phyloP scores from a whole-genome alignment of 805 yeast genomes.

The Nakazawaea wyomingensis region DNA sequence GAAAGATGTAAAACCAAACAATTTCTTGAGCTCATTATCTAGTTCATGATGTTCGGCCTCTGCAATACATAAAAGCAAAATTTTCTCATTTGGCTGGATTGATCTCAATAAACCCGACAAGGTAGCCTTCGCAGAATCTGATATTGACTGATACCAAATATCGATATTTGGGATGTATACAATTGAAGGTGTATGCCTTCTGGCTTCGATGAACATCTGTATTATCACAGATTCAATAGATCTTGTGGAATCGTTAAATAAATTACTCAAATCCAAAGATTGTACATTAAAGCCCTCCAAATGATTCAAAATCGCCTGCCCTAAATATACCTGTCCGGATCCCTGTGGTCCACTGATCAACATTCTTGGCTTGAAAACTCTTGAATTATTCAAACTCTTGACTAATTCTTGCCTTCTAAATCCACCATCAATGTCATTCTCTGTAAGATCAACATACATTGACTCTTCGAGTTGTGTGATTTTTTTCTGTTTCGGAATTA shows the following conservation, averaged over 20 bases:
- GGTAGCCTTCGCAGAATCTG: constrained; percentile 66
- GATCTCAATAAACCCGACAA: constrained; percentile 64
- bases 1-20: constrained; percentile 54
- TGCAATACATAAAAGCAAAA: constrained; percentile 70
- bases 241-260: constrained; percentile 73
- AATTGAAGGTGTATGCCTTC: constrained; percentile 84
- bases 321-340: constrained; percentile 81
- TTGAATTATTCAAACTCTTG: constrained; percentile 32
- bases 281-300: constrained; percentile 90
- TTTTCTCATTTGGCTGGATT: constrained; percentile 64
- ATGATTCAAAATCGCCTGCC: constrained; percentile 73
- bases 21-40: constrained; percentile 39
- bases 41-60: constrained; percentile 32
- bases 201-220: constrained; percentile 80
- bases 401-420: constrained; percentile 63
- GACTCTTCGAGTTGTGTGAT: constrained; percentile 65
- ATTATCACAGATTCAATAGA: constrained; percentile 81
- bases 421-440: constrained; percentile 55
- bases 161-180: constrained; percentile 79
- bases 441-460: constrained; percentile 52
- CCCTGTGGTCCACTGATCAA: constrained; percentile 71
- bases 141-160: constrained; percentile 64
- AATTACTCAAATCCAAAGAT: constrained; percentile 70
- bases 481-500: constrained; percentile 58
- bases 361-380: constrained; percentile 79